Base-by-base conservation (phyloP, 1,139 yeast genomes). In the Zygoascus meyerae region DNA sequence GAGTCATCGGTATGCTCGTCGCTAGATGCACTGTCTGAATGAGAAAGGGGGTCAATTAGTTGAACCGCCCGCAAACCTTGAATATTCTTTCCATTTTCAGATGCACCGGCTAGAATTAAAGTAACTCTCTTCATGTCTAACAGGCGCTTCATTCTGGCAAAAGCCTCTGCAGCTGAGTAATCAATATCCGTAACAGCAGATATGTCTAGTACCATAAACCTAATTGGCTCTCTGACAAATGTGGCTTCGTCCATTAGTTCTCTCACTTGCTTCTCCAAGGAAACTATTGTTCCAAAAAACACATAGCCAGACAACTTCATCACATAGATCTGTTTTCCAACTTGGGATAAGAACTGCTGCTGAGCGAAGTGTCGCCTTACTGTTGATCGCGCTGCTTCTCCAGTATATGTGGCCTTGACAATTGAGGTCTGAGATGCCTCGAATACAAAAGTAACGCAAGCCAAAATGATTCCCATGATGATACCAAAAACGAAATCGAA, bases 111-210 rank as follows among this genome's bases (percentile, higher is more conserved):
- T 38, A 92, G 75, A 26, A 90, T 75, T 61, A 92, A 69, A 55
- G 78, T 84, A 17, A 94, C 84, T 46, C 74, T 73, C 54, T 79
- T 83, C 18, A 84, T 82, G 52, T 78, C 79, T 16, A 89, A 71
- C 56, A 87, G 74, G 53, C 95, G 83, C 62, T 86, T 80, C 53
- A 94, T 84, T 55, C 97, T 74, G 56, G 90, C 80, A 63, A 92
- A 86, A 0, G 97, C 96, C 65, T 92, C 98, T 5, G 97, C 95
- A 0, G 97, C 97, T 34, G 95, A 85, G 59, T 86, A 92, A 65
- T 92, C 99, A 56, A 92, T 79, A 38, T 85, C 82, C 9, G 81
- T 74, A 26, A 92, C 95, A 34, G 84, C 81, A 53, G 83, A 81
- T 75, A 92, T 82, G 66, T 92, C 99, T 44, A 92, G 65, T 46